Base-by-base conservation (phyloP, 2,329 filamentous ascomycete genomes). In the Orbilia javanica region DNA sequence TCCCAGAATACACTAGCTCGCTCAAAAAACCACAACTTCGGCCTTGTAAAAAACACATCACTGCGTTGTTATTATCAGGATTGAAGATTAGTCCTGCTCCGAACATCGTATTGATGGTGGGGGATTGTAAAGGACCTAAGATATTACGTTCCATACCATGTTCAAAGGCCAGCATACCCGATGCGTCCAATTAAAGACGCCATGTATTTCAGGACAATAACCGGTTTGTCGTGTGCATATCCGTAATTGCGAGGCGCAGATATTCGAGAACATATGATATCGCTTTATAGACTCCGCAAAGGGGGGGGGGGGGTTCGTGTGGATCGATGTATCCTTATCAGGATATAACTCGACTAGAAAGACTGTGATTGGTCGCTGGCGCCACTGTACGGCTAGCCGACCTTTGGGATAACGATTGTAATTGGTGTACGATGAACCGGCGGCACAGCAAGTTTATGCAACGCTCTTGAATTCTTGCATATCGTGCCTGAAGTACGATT, bases 361-460 rank as follows among this genome's bases (percentile, higher is more conserved):
- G 11, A 11, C 46, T 50, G 46, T 27, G 20, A 50, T 50, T 50
- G 20, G 46, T 20, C 46, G 20, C 48, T 8, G 48, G 48, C 31
- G 25, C 31, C 22, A 25, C 7, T 13, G 46, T 50, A 27, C 20
- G 46, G 46, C 27, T 20, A 50, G 18, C 46, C 50, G 50, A 53
- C 50, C 31, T 53, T 53, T 53, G 27, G 25, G 50, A 10, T 27
- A 31, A 27, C 18, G 22, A 36, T 34, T 55, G 27, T 55, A 20
- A 55, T 55, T 55, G 52, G 52, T 55, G 52, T 10, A 36, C 52
- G 5, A 13, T 20, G 29, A 34, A 15, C 29, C 20, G 34, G 29
- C 27, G 52, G 52, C 52, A 55, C 52, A 55, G 52, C 52, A 55
- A 55, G 27, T 11, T 55, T 34, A 34, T 34, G 50, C 15, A 55